phyloP scores from a whole-genome alignment of 208 protist species.

The Acanthamoeba divionensis region DNA sequence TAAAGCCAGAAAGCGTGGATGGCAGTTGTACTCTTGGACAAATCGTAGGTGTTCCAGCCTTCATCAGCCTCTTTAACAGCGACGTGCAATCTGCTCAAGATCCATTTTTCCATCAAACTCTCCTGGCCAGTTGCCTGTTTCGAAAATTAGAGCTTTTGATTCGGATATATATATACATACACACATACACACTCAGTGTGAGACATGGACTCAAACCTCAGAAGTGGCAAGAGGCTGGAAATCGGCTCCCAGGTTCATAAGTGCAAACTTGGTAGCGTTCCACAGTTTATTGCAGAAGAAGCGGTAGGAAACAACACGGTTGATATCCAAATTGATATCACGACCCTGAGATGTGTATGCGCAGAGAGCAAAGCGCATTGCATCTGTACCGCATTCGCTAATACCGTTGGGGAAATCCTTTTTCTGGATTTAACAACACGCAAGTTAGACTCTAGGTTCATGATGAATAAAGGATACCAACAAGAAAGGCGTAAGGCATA shows the following conservation, averaged over 20 bases:
- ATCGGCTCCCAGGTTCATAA: slow-evolving; percentile 67
- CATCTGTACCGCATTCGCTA: slow-evolving; percentile 96
- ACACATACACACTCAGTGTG: not conserved
- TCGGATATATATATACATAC: not conserved
- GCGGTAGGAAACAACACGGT: slow-evolving; percentile 93
- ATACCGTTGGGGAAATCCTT: slow-evolving; percentile 78
- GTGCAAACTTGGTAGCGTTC: slow-evolving; percentile 94
- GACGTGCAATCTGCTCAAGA: slow-evolving; percentile 89
- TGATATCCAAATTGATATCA: slow-evolving; percentile 97
- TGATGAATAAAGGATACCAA: not conserved
- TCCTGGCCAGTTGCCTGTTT: slow-evolving; percentile 37
- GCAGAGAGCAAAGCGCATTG: slow-evolving; percentile 94
- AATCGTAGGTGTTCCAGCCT: slow-evolving; percentile 86
- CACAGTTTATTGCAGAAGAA: slow-evolving; percentile 99
- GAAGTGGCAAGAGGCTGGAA: not conserved
- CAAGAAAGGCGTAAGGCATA: not conserved
- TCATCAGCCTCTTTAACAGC: slow-evolving; percentile 84
- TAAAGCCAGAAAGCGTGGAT: slow-evolving; percentile 95
- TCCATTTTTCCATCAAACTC: slow-evolving; percentile 87
- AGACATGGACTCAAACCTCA: not conserved
- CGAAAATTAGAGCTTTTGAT: not conserved
- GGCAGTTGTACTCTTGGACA: slow-evolving; percentile 86
- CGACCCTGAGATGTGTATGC: slow-evolving; percentile 63
- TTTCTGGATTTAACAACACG: slow-evolving; percentile 57
- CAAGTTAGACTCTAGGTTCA: slow-evolving; percentile 1